Evolutionary conservation across 441 rosid species (phyloP), one percentile per base, ranked within the genome.

Genomic region (Jatropha multifida): DNA sequence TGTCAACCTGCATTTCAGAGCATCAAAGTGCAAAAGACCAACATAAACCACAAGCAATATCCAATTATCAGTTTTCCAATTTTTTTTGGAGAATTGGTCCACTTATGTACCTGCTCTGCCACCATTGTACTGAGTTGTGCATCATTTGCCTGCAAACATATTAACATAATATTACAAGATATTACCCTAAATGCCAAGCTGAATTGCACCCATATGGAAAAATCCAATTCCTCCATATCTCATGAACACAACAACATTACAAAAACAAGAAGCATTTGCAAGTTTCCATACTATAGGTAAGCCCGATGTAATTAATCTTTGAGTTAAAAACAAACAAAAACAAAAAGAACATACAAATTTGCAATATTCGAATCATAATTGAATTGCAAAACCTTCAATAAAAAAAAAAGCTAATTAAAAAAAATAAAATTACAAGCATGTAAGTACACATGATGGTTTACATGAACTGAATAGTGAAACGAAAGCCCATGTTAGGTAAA

Each of bases 61-160:
- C 41, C 23, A 65, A 51, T 13, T 11, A 63, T 7, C 7, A 14
- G 68, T 48, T 7, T 0, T 17, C 15, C 15, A 55, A 11, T 41
- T 38, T 55, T 0, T 52, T 14, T 67, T 51, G 51, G 26, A 42
- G 51, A 15, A 32, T 11, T 38, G 51, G 4, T 26, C 38, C 13
- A 65, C 41, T 15, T 27, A 65, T 27, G 12, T 66, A 92, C 98
- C 95, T 94, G 99, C 87, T 94, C 99, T 40, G 98, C 97, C 58
- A 96, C 98, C 98, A 94, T 94, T 37, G 99, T 92, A 82, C 99
- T 96, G 74, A 96, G 99, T 54, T 96, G 99, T 4, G 98, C 97
- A 82, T 96, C 99, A 83, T 96, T 96, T 52, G 99, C 97, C 97
- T 94, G 64, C 64, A 71, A 49, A 49, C 27, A 64, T 17, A 70